Evolutionary conservation across 495 filamentous ascomycete genomes (phyloP).

Genomic region (Aspergillus avenaceus): DNA sequence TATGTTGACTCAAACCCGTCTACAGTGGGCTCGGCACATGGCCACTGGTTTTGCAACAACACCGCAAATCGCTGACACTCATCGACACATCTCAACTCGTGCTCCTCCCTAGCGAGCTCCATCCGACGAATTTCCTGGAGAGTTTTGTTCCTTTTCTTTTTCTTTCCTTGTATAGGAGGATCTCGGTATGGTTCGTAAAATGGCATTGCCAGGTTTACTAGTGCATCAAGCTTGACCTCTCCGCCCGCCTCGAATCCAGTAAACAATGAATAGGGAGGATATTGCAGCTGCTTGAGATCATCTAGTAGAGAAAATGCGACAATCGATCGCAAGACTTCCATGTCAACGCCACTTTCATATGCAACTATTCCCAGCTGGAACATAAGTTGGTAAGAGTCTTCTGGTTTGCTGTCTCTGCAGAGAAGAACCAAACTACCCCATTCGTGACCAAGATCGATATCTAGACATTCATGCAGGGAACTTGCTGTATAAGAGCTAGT

Average conservation of each 20-base stretch:
- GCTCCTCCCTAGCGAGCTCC: slow-evolving; percentile 11
- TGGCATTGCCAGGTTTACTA: slow-evolving; percentile 21
- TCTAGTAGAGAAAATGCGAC: slow-evolving; percentile 31
- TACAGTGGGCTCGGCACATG: slow-evolving; percentile 24
- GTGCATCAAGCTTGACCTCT: slow-evolving; percentile 12
- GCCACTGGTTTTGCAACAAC: slow-evolving; percentile 34
- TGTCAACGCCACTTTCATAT: slow-evolving; percentile 28
- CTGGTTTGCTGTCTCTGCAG: slow-evolving; percentile 8
- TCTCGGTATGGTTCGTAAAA: slow-evolving; percentile 8
- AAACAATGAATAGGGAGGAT: slow-evolving; percentile 27
- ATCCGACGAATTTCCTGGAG: not conserved
- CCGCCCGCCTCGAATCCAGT: slow-evolving; percentile 19
- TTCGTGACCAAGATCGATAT: slow-evolving; percentile 25
- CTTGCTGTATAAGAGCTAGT: slow-evolving; percentile 18
- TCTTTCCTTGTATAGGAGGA: not conserved
- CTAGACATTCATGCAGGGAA: slow-evolving; percentile 27
- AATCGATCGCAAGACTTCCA: slow-evolving; percentile 31
- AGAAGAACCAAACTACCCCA: slow-evolving; percentile 43
- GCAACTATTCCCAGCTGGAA: slow-evolving; percentile 39
- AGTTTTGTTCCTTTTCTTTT: not conserved
- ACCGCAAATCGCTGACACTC: slow-evolving; percentile 24
- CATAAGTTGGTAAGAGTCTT: slow-evolving; percentile 34
- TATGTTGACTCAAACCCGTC: slow-evolving; percentile 15
- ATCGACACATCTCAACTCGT: slow-evolving; percentile 21
- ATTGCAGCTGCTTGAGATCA: slow-evolving; percentile 25